A percentile compares a stretch with the other conserved stretches of the same genome.
phyloP scores from a whole-genome alignment of 805 yeast species.

The Deakozyma indianensis region DNA sequence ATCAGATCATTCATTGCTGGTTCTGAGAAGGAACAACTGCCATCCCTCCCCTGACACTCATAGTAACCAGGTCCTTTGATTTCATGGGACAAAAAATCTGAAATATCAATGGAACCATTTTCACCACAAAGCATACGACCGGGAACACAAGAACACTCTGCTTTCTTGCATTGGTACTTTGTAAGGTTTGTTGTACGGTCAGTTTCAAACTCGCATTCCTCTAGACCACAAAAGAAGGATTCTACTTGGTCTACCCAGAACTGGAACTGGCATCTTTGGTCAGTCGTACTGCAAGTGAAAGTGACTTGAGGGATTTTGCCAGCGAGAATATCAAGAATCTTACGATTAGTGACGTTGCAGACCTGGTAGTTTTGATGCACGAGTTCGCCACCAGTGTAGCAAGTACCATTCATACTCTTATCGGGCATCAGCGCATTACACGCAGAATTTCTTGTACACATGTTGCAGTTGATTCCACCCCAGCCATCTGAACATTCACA shows the following conservation, averaged over 20 bases:
- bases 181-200: slow-evolving; percentile 52
- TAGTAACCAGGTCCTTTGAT: slow-evolving; percentile 91
- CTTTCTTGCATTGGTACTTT: slow-evolving; percentile 61
- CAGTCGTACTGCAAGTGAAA: slow-evolving; percentile 65
- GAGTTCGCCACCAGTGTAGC: slow-evolving; percentile 73
- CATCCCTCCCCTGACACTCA: slow-evolving; percentile 51
- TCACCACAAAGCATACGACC: slow-evolving; percentile 91
- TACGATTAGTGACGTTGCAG: slow-evolving; percentile 85
- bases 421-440: slow-evolving; percentile 86
- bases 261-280: slow-evolving; percentile 68
- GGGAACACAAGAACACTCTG: slow-evolving; percentile 81
- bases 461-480: slow-evolving; percentile 84
- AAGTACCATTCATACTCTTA: slow-evolving; percentile 61
- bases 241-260: slow-evolving; percentile 91
- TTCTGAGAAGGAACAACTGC: slow-evolving; percentile 69
- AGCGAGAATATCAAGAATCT: slow-evolving; percentile 63
- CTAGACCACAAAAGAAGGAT: slow-evolving; percentile 78
- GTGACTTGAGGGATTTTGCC: slow-evolving; percentile 87
- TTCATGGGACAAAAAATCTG: slow-evolving; percentile 82
- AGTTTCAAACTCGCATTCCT: slow-evolving; percentile 54
- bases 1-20: slow-evolving; percentile 94
- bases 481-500: slow-evolving; percentile 81
- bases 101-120: slow-evolving; percentile 83
- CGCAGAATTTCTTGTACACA: slow-evolving; percentile 58
- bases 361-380: slow-evolving; percentile 74